phyloP scores from a whole-genome alignment of 1,284 basidiomycete species.

The Puccinia hordei region DNA sequence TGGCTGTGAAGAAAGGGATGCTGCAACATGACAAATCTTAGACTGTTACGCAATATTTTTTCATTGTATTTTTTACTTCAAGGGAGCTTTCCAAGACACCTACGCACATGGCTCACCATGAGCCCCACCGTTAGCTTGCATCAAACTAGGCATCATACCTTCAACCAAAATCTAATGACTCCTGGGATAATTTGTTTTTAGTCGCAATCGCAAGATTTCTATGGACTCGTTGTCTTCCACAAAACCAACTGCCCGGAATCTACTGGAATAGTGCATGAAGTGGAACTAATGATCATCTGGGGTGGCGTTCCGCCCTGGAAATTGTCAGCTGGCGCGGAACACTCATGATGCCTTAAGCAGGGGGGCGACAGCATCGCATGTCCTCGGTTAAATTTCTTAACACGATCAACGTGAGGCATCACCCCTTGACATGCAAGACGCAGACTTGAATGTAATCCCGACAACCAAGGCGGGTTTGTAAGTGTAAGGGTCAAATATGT shows the following conservation, averaged over 20 bases:
- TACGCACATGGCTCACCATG: neutral
- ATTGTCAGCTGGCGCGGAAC: neutral
- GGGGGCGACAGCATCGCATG: neutral
- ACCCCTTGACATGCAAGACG: neutral
- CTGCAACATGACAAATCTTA: neutral
- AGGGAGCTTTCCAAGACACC: neutral
- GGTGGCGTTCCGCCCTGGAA: neutral
- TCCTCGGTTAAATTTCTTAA: neutral
- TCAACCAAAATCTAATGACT: conserved; percentile 15
- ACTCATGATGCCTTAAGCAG: neutral
- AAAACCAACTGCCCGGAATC: neutral
- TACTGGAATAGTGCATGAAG: neutral
- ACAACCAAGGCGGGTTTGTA: neutral
- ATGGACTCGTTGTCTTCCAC: neutral
- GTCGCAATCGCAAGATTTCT: neutral
- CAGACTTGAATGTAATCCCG: neutral
- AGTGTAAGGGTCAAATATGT: too few relatives aligned
- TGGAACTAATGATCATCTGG: neutral
- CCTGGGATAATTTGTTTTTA: neutral
- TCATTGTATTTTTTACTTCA: conserved; percentile 1
- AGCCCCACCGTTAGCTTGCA: neutral
- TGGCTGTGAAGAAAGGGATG: conserved; percentile 2
- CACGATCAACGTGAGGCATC: neutral
- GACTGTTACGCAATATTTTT: neutral
- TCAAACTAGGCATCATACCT: conserved; percentile 1